Evolutionary conservation across 2,329 filamentous ascomycete genomes (phyloP), one percentile per base, ranked within the genome.

Genomic region (Scedosporium dehoogii): DNA sequence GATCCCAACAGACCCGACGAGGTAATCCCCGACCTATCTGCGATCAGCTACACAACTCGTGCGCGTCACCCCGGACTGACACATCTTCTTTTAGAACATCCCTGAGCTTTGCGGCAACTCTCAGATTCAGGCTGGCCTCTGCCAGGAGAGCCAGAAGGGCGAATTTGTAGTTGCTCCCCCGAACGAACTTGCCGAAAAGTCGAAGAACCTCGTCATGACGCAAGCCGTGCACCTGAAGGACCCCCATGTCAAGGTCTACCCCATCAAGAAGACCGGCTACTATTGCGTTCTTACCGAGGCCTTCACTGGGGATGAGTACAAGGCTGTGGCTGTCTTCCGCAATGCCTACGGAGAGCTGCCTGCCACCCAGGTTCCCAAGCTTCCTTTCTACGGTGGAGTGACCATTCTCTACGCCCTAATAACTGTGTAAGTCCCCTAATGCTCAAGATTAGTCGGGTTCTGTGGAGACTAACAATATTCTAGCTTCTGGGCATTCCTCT

Each of bases 271-370:
- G 74, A 99, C 94, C 0, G 94, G 94, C 29, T 99, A 97, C 76
- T 99, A 96, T 75, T 99, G 94, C 70, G 88, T 99, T 64, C 85
- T 90, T 60, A 94, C 91, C 1, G 87, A 86, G 66, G 83, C 82
- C 23, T 93, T 85, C 72, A 85, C 81, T 27, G 79, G 81, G 0
- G 79, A 83, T 21, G 81, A 90, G 55, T 99, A 96, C 72, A 83
- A 81, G 57, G 92, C 89, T 6, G 84, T 94, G 14, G 88, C 94
- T 53, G 92, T 94, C 70, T 99, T 97, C 74, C 87, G 92, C 65
- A 97, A 99, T 74, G 90, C 94, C 2, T 99, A 96, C 72, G 94
- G 94, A 72, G 93, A 99, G 78, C 86, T 99, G 62, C 90, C 92
- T 4, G 94, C 92, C 6, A 92, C 92, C 1, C 93, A 99, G 74